Evolutionary conservation across 345 rosid genomes (phyloP).

Genomic region (Sapria himalayana): DNA sequence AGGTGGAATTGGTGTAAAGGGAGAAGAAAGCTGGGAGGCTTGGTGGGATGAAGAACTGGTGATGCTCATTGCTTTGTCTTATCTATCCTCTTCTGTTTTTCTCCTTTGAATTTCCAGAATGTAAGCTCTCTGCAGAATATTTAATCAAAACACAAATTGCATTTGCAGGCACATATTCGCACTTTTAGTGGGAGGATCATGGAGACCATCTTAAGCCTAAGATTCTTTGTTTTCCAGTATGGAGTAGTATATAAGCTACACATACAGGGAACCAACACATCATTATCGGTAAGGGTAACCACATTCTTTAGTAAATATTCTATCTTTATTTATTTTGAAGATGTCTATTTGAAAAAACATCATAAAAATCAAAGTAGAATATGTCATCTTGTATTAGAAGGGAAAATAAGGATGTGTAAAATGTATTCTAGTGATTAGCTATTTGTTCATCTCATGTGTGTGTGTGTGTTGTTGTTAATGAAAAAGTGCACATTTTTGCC

Average conservation of each 20-base stretch:
- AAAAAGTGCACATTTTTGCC: no score
- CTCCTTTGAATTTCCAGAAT: conserved; percentile 1
- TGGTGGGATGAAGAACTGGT: conserved; percentile 99
- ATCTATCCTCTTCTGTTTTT: neutral
- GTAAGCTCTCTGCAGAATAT: no score
- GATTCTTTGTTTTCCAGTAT: conserved; percentile 87
- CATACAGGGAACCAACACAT: conserved; percentile 31
- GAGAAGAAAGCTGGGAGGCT: conserved; percentile 98
- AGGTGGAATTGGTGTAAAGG: conserved; percentile 99
- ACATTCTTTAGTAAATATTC: neutral
- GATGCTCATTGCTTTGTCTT: conserved; percentile 7
- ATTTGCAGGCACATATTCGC: conserved; percentile 63
- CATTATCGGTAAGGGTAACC: conserved; percentile 40
- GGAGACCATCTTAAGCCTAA: conserved; percentile 63
- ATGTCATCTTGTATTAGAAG: no score
- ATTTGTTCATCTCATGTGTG: no score
- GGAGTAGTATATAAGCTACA: conserved; percentile 81
- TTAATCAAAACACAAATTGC: no score
- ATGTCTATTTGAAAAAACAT: no score
- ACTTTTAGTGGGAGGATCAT: conserved; percentile 65
- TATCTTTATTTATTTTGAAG: no score
- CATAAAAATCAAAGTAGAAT: no score
- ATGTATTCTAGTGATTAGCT: no score
- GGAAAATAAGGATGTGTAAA: no score
- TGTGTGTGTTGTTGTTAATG: no score